phyloP scores from a whole-genome alignment of 2,329 filamentous ascomycete genomes.

The Monosporascus cannonballus region DNA sequence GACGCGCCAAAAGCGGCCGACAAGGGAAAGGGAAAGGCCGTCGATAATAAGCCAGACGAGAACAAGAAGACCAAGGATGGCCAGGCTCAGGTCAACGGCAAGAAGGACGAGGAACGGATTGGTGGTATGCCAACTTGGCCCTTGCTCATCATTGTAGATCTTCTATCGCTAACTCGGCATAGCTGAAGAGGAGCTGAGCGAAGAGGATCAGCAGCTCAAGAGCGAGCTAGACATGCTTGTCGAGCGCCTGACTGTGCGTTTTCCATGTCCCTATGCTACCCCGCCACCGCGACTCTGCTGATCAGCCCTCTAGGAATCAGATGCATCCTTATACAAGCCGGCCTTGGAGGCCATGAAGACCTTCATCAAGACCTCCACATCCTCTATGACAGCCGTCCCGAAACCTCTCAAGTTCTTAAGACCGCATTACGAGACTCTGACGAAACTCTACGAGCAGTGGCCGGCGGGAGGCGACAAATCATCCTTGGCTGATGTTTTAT shows the following conservation, averaged over 20 bases:
- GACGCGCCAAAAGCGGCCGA: constrained; percentile 78
- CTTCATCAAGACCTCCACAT: constrained; percentile 98
- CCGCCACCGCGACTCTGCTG: constrained; percentile 4
- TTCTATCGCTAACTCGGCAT: constrained; percentile 28
- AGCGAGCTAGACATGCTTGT: constrained; percentile 97
- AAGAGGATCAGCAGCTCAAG: constrained; percentile 98
- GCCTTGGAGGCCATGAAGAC: constrained; percentile 95
- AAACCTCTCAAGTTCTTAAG: constrained; percentile 97
- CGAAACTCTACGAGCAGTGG: constrained; percentile 87
- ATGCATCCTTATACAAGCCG: constrained; percentile 82
- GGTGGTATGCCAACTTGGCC: constrained; percentile 30
- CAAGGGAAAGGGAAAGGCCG: constrained; percentile 94
- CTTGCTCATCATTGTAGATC: constrained; percentile 4
- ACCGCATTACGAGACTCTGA: constrained; percentile 89
- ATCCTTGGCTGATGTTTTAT: constrained; percentile 87
- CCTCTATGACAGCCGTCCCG: constrained; percentile 97
- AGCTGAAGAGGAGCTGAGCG: constrained; percentile 79
- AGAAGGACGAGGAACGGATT: constrained; percentile 67
- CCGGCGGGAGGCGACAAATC: constrained; percentile 77
- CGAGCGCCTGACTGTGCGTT: constrained; percentile 77
- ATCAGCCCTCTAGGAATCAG: constrained; percentile 60
- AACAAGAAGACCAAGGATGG: constrained; percentile 61
- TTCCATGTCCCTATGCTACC: not conserved
- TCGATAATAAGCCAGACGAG: constrained; percentile 57
- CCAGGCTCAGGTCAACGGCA: constrained; percentile 64